Base-by-base conservation (phyloP, 768 basidiomycete species). In the Cystobasidium tubakii region DNA sequence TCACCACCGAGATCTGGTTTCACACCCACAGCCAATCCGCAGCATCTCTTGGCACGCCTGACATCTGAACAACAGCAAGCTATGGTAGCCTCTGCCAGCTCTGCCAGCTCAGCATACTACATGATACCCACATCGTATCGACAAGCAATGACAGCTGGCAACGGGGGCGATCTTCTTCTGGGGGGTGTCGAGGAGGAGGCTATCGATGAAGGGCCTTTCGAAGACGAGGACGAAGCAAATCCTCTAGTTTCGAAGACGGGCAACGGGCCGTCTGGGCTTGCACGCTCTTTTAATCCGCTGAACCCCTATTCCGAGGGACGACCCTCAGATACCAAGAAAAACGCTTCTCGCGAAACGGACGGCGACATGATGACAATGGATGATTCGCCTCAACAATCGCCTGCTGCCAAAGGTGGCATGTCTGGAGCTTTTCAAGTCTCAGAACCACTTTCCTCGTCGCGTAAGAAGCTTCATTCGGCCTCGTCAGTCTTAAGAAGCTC, bases 41-140 rank as follows among this genome's bases (percentile, higher is more conserved):
- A 67, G 44, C 66, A 67, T 27, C 66, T 67, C 9, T 50, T 67
- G 13, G 66, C 66, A n/a, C 66, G 66, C 27, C 25, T 67, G 44
- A 67, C 66, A 12, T 67, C 66, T 3, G 66, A 67, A 53, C 66
- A 67, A 43, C 39, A 67, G n/a, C 66, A 67, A 39, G 66, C 66
- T 53, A 46, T 67, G 25, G 43, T 29, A 27, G 66, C 66, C 19
- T 67, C 66, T 25, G 66, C 66, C 9, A 33, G 25, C 43, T 67
- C 66, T 1, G 66, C 66, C 17, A 50, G 23, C 15, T 46, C 43
- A 7, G 66, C 66, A 6, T 29, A 25, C 43, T 67, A 46, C 53
- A 29, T 67, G 23, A 53, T 67, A 29, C 66, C 66, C 4, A 67
- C 39, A 13, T 25, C 66, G n/a, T 67, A 67, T 31, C 6, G 66